Base-by-base conservation (phyloP, 805 yeast species). In the Yarrowia deformans region DNA sequence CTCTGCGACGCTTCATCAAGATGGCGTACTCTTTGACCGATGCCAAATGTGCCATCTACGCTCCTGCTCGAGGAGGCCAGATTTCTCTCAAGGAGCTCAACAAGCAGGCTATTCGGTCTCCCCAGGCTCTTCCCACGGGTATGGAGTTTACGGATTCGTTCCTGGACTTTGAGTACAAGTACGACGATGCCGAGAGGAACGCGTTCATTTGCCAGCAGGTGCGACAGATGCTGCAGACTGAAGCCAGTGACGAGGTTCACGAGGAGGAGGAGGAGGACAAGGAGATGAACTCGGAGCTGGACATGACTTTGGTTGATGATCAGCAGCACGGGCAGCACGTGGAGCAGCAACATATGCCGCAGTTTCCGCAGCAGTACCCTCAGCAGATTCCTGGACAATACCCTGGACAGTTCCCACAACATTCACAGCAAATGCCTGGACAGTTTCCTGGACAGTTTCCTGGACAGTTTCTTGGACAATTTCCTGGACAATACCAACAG, bases 11-110 rank as follows among this genome's bases (percentile, higher is more conserved):
- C 12, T 71, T 61, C 52, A 43, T 71, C 56, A 55, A 67, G 19
- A 40, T 48, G 34, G 56, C 67, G 3, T 71, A 70, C 50, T 48
- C 52, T 35, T 18, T 71, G 48, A 40, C 67, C 3, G 73, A 71
- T 37, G 61, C 73, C 23, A 70, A 67, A 45, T 69, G 71, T 32
- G 72, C 69, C 3, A 63, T 58, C 8, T 71, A 70, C 42, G 52
- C 42, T 8, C 71, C 72, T 13, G 40, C 66, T 13, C 19, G 67
- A 52, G 54, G 52, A 8, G 42, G 42, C 6, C 52, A 60, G 23
- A 60, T 60, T 45, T 23, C 32, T 1, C 52, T 60, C 18, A 60
- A 60, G 66, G 66, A 60, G 34, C 66, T 60, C 18, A 60, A 45
- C 34, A 42, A 60, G 42, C 66, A 43, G 52, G 52, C 66, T 0